These are phyloP conservation scores for Schizonepeta tenuifolia DNA, from an alignment of 257 asterid genomes.

Conservation along the genomic window DNA sequence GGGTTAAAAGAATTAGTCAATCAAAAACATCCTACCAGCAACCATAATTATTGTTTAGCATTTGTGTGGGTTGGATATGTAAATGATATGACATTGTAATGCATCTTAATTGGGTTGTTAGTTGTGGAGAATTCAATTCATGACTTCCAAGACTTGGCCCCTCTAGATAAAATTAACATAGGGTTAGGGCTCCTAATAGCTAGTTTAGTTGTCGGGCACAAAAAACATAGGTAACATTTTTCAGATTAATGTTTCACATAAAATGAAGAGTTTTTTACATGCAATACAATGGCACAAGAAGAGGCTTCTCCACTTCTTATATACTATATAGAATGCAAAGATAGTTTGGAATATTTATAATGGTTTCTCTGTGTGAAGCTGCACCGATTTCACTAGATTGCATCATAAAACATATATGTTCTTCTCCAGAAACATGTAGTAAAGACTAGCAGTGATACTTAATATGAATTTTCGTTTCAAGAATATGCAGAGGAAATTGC, in stretches of 20 bases:
- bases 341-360: background rate
- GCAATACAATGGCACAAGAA: background rate
- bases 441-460: background rate
- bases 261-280: background rate
- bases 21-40: conserved; percentile 11
- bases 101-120: background rate
- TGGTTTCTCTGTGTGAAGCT: background rate
- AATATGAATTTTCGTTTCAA: conserved; percentile 4
- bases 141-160: background rate
- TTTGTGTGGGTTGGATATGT: conserved; percentile 9
- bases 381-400: background rate
- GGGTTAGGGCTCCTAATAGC: background rate
- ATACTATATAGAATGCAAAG: background rate
- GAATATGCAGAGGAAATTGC: background rate
- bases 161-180: conserved; percentile 5
- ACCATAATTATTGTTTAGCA: conserved; percentile 16
- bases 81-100: conserved; percentile 1
- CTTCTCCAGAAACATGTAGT: background rate
- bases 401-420: background rate
- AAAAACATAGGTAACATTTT: background rate
- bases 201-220: conserved; percentile 18
- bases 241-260: background rate
- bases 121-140: background rate
- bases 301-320: conserved; percentile 1
- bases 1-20: background rate